These are phyloP conservation scores for Collybia mongolica DNA, from an alignment of 768 basidiomycete species.

Conservation along the genomic window DNA sequence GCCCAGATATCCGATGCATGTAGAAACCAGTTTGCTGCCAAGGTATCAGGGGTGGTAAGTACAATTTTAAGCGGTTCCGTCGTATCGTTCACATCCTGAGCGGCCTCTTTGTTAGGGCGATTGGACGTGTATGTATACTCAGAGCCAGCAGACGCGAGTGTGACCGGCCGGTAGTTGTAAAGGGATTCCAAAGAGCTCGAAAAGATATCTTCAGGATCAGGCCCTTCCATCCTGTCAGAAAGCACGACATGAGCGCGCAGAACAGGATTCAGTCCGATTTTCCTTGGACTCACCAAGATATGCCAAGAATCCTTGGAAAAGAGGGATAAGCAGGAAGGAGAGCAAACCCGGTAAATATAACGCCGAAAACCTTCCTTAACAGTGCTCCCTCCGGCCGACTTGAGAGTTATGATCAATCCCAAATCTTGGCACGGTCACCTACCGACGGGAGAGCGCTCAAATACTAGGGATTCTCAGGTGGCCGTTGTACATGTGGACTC, in stretches of 20 bases:
- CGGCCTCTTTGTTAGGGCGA: conserved; percentile 13
- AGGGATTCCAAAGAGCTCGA: conserved; percentile 59
- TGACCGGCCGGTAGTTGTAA: conserved; percentile 62
- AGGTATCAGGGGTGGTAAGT: conserved; percentile 62
- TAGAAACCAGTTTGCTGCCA: conserved; percentile 67
- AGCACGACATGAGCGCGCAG: not conserved
- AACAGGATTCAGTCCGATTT: too few relatives aligned
- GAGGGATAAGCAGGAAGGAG: not conserved
- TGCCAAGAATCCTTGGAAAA: conserved; percentile 1
- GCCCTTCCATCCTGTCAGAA: not conserved
- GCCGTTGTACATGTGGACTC: too few relatives aligned
- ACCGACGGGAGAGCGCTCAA: too few relatives aligned
- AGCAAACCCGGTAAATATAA: too few relatives aligned
- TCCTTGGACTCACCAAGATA: conserved; percentile 2
- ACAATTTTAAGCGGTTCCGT: conserved; percentile 27
- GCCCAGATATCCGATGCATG: conserved; percentile 81
- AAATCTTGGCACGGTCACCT: too few relatives aligned
- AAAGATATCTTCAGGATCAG: conserved; percentile 67
- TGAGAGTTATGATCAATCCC: not conserved
- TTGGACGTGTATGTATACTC: conserved; percentile 42
- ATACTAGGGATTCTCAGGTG: too few relatives aligned
- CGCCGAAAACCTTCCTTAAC: not conserved
- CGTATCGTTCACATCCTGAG: conserved; percentile 10
- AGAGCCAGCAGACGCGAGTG: conserved; percentile 54
- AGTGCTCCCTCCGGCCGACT: too few relatives aligned